A percentile compares a stretch with the other conserved stretches of the same genome.
Conservation (phyloP, 768 basidiomycete genomes). For the Pulveroboletus sp. region DNA sequence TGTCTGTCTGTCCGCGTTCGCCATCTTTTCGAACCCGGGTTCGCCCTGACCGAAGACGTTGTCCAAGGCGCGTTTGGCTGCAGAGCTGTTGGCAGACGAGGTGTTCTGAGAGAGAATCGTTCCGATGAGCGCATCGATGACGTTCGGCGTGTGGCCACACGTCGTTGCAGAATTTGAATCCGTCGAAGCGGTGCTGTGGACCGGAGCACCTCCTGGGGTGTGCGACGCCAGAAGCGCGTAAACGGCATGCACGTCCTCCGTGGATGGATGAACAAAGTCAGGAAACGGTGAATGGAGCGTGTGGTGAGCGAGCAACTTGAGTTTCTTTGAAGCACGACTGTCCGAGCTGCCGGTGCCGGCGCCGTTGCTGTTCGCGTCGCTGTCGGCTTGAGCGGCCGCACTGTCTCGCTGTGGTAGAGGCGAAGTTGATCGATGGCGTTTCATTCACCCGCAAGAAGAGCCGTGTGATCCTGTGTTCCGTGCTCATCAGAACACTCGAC, state of each 20-base stretch:
- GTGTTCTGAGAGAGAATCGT: slow-evolving; percentile 62
- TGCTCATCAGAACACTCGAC: too few species aligned
- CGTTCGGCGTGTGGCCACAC: slow-evolving; percentile 46
- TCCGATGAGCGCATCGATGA: slow-evolving; percentile 53
- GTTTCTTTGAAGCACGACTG: slow-evolving; percentile 38
- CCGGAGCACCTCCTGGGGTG: slow-evolving; percentile 32
- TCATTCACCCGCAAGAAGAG: slow-evolving; percentile 2
- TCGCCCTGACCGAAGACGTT: slow-evolving; percentile 43
- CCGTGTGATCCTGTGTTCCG: not conserved
- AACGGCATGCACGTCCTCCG: slow-evolving; percentile 37
- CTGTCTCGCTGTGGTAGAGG: too few species aligned
- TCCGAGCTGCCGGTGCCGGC: too few species aligned
- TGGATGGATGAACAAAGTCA: slow-evolving; percentile 40
- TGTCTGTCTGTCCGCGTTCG: slow-evolving; percentile 35
- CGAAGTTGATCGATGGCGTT: slow-evolving; percentile 10
- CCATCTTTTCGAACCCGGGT: slow-evolving; percentile 44
- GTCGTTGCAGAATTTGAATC: slow-evolving; percentile 39
- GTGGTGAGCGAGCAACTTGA: slow-evolving; percentile 45
- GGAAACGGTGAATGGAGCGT: slow-evolving; percentile 44
- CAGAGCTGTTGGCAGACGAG: slow-evolving; percentile 43
- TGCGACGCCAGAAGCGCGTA: slow-evolving; percentile 37
- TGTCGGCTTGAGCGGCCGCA: not conserved
- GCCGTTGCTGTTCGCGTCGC: not conserved
- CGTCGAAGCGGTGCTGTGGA: slow-evolving; percentile 19
- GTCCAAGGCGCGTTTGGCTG: slow-evolving; percentile 48